Base-by-base conservation (phyloP, 306 rosid genomes). In the Psophocarpus tetragonolobus region DNA sequence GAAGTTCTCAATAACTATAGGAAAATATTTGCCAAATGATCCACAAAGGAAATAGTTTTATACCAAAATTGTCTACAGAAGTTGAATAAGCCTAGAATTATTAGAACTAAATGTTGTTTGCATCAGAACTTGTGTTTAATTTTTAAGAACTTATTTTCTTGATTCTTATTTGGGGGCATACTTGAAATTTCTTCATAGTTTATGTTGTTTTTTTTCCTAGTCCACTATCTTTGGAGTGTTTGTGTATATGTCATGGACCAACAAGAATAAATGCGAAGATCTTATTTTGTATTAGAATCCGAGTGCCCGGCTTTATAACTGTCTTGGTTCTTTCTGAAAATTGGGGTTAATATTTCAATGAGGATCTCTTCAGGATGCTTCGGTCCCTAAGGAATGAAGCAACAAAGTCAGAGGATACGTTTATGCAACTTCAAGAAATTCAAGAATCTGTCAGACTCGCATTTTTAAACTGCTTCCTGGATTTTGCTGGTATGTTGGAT, bases 371-470 rank as follows among this genome's bases (percentile, higher is more conserved):
- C 90, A 96, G 99, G 84, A 83, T 96, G 98, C 86, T 92, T 86
- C 90, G 78, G 76, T 84, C 94, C 74, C 76, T 96, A 81, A 87
- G 81, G 77, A 96, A 76, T 45, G 97, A 96, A 83, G 99, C 99
- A 50, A 68, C 84, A n/a, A 96, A 88, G 84, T 92, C 97, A 3
- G 97, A 96, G 83, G 98, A 96, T 76, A 86, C 86, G 83, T 91
- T 86, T 86, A 71, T 80, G 51, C 98, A 86, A 75, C 90, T 91
- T 82, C 98, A 96, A 86, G 99, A 96, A 77, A 90, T 85, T 73
- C 98, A 96, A 81, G 99, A 92, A 84, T 91, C 99, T 87, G 90
- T 90, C 82, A 88, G 99, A 88, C 91, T 96, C 67, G 97, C 98
- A 71, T 90, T 90, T 91, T 87, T 96, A 79, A 96, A 92, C 86